Evolutionary conservation across 2,329 filamentous ascomycete species (phyloP), one percentile per base, ranked within the genome.

Genomic region (Pseudogymnoascus sp.): DNA sequence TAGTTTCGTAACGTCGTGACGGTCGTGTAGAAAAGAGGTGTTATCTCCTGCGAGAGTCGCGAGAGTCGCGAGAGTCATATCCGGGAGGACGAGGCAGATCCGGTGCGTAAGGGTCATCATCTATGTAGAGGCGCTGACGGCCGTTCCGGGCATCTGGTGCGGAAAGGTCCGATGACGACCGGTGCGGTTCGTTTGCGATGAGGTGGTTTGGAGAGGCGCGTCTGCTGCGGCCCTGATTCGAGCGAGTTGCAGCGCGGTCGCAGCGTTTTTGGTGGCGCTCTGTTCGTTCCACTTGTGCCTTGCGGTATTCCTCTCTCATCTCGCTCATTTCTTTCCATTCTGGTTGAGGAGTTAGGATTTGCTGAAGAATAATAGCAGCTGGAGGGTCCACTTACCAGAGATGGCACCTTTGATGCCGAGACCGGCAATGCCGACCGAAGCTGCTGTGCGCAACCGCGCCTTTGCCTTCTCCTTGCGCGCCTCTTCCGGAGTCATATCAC

Each of bases 271-370:
- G 74, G 64, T 76, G 75, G 65, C 74, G 69, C 61, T 78, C 71
- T 70, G 78, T 74, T 61, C 77, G 74, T 68, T 82, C 77, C 58
- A 77, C 71, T 67, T 82, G 78, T 63, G 87, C 80, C 65, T 85
- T 79, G 60, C 78, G 76, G 61, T 79, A 79, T 69, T 81, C 79
- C 67, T 82, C 80, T 64, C 82, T 79, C 72, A 86, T 80, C 72
- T 86, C 81, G 64, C 84, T 82, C 74, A 85, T 84, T 70, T 88
- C 83, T 73, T 87, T 85, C 84, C 86, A 88, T 72, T 88, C 85
- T 4, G 78, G 79, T 30, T 65, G 7, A 5, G 5, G 33, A 55
- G 60, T 63, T 62, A 63, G 62, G 5, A 14, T 12, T 33, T 35
- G 36, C 12, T 5, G 6, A 19, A 62, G 12, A 58, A 14, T 11